Percentiles rank a stretch among this genome's conserved stretches.
These are phyloP conservation scores for Kurtzmaniella fragi DNA, from an alignment of 805 yeast species.

Conservation along the genomic window DNA sequence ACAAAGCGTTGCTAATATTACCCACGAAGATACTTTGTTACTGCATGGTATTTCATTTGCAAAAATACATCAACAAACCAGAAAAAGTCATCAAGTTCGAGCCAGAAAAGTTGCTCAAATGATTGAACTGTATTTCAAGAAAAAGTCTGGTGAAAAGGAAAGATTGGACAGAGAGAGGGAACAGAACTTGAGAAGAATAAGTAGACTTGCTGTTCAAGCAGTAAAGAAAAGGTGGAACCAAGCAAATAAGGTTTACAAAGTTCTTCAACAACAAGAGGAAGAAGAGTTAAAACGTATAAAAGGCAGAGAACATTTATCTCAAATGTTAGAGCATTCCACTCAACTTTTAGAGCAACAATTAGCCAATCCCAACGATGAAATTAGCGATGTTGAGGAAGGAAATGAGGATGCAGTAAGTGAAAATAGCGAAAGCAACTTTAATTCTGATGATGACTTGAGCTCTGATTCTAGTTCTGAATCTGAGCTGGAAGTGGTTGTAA, in stretches of 20 bases:
- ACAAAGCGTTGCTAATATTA: conserved; percentile 36
- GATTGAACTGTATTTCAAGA: conserved; percentile 83
- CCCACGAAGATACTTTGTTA: conserved; percentile 69
- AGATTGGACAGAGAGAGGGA: conserved; percentile 72
- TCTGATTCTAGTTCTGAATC: conserved; percentile 13
- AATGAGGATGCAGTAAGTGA: conserved; percentile 13
- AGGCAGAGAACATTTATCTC: conserved; percentile 82
- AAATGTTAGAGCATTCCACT: conserved; percentile 87
- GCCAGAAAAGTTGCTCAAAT: conserved; percentile 71
- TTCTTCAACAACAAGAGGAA: conserved; percentile 68
- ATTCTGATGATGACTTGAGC: conserved; percentile 16
- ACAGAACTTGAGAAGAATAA: conserved; percentile 59
- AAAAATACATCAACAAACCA: conserved; percentile 60
- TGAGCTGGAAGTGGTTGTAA: conserved; percentile 11
- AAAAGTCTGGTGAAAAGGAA: conserved; percentile 85
- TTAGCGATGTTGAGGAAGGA: conserved; percentile 17
- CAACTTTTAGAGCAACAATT: conserved; percentile 83
- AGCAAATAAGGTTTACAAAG: conserved; percentile 77
- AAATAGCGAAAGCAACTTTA: conserved; percentile 17
- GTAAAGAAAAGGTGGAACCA: conserved; percentile 88
- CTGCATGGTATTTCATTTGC: conserved; percentile 73
- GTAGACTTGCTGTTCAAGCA: conserved; percentile 76
- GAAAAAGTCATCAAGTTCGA: conserved; percentile 59
- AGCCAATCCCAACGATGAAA: conserved; percentile 32
- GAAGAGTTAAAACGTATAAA: conserved; percentile 74